Base-by-base conservation (phyloP, 2,329 filamentous ascomycete genomes). In the Sclerotinia minor region DNA sequence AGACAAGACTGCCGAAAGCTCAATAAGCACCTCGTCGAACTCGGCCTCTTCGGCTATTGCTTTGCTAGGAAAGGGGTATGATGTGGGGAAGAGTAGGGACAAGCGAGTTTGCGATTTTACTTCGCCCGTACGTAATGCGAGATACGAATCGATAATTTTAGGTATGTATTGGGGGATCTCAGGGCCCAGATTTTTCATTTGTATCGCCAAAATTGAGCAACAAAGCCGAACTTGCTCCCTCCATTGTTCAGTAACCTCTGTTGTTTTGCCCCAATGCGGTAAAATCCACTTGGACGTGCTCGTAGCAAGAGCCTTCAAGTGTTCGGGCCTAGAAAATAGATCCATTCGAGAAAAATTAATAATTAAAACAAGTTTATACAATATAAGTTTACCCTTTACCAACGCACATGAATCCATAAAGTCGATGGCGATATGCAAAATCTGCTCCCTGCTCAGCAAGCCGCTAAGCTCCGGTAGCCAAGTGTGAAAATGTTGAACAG, bases 401-500 rank as follows among this genome's bases (percentile, higher is more conserved):
- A 88, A 82, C 3, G 88, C 87, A 79, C 94, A 97, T 1, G 95
- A 92, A 76, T 97, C 93, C 82, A 98, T 90, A 76, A 98, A 96
- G 79, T 94, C 92, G 70, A 96, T 92, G 52, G 94, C 92, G 71
- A 97, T 90, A 74, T 96, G 90, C 64, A 97, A 82, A 57, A 97
- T 94, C 77, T 98, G 94, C 74, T 93, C 90, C 0, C 89, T 88
- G 5, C 85, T 86, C 76, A 98, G 84, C 49, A 95, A 83, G 1
- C 89, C 87, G 0, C 87, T 84, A 13, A 99, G 86, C 76, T 98
- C 94, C 0, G 95, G 94, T n/a, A 99, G 82, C 95, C 95, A 99
- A 0, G 92, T 91, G 76, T 98, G 94, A 77, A 98, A 96, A 77
- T 98, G 92, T 78, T 99, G 95, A 17, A 98, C 93, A 2, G 96